Evolutionary conservation across 768 basidiomycete genomes (phyloP).

Genomic region (Postia placenta): DNA sequence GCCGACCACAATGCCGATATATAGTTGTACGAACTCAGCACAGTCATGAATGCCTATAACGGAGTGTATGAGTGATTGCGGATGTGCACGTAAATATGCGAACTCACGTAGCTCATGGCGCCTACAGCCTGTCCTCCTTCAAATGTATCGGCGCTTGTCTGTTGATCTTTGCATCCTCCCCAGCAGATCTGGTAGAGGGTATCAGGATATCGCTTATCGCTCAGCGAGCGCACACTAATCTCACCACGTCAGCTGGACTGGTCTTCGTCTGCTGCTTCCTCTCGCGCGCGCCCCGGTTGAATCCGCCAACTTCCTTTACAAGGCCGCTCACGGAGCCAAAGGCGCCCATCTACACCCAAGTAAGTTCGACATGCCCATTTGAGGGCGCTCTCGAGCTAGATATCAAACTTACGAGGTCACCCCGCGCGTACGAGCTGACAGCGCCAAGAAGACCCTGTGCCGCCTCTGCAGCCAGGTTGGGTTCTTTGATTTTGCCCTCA

Average conservation of each 20-base stretch:
- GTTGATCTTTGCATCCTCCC: slow-evolving; percentile 81
- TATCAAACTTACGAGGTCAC: slow-evolving; percentile 48
- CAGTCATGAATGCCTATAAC: slow-evolving; percentile 53
- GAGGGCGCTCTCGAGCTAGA: neutral
- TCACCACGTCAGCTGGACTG: slow-evolving; percentile 84
- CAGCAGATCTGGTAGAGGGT: slow-evolving; percentile 59
- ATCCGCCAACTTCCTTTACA: slow-evolving; percentile 69
- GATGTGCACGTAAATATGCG: slow-evolving; percentile 6
- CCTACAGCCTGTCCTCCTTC: slow-evolving; percentile 71
- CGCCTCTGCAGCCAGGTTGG: slow-evolving; percentile 82
- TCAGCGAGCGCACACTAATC: slow-evolving; percentile 23
- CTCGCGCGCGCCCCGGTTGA: slow-evolving; percentile 55
- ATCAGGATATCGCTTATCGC: neutral
- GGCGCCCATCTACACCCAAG: slow-evolving; percentile 46
- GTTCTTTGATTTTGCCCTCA: slow-evolving; percentile 93
- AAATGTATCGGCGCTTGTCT: slow-evolving; percentile 76
- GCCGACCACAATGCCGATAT: too few relatives aligned
- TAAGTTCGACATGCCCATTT: neutral
- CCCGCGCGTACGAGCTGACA: slow-evolving; percentile 66
- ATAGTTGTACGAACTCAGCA: slow-evolving; percentile 47
- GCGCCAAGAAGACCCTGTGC: slow-evolving; percentile 82
- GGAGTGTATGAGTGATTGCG: neutral
- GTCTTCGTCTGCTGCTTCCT: slow-evolving; percentile 50
- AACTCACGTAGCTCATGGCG: slow-evolving; percentile 73
- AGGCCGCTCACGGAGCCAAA: slow-evolving; percentile 69